A percentile compares a stretch with the other conserved stretches of the same genome.
These are phyloP conservation scores for Saccharomyces hybrid DNA, from an alignment of 1,139 yeast genomes.

Conservation along the genomic window DNA sequence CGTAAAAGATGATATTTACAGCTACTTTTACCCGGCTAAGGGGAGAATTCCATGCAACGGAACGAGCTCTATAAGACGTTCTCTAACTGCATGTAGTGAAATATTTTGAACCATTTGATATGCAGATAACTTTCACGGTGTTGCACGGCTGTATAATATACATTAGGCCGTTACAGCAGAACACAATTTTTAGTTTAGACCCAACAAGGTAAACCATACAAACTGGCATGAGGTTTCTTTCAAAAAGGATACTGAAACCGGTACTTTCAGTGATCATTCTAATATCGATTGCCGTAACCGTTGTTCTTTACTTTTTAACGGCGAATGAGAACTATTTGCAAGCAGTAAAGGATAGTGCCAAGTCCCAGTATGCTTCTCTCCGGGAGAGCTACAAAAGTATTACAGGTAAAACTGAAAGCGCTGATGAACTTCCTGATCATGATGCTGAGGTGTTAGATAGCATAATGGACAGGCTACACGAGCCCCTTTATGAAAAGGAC, in stretches of 20 bases:
- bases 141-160: background rate
- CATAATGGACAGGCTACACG: background rate
- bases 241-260: background rate
- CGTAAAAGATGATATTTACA: background rate
- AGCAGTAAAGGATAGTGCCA: background rate
- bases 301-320: background rate
- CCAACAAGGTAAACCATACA: background rate
- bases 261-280: background rate
- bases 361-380: background rate
- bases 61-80: background rate
- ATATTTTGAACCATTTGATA: no score
- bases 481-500: background rate
- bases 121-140: background rate
- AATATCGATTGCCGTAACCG: background rate
- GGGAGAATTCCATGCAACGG: background rate
- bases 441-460: background rate
- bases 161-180: background rate
- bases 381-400: background rate
- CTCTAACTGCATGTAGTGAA: background rate
- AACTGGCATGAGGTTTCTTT: background rate
- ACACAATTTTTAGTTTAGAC: background rate
- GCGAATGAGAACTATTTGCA: background rate
- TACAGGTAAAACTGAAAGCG: background rate
- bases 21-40: background rate
- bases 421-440: background rate